Base-by-base conservation (phyloP, 345 rosid species). In the Eutrema yunnanense region DNA sequence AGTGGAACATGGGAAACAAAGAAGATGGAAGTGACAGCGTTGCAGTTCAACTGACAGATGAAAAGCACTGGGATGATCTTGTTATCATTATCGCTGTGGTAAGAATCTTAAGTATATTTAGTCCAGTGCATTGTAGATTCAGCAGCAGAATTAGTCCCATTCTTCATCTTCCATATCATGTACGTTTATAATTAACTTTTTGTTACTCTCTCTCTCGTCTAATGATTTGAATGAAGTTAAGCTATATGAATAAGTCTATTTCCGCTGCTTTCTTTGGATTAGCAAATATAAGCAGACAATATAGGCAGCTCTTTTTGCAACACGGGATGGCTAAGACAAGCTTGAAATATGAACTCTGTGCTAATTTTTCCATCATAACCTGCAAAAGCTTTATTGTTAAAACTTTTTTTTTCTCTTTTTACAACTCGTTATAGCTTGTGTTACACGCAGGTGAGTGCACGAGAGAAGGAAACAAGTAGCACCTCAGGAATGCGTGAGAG, bases 381-480 rank as follows among this genome's bases (percentile, higher is more conserved):
- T 38, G 60, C 26, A 44, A 52, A 13, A 38, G 38, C 71, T 51
- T 48, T 4, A 9, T 60, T 4, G 11, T 64, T 13, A 4, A 30
- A 32, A 32, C 4, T 40, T 59, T 40, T 27, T 37, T 42, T 42
- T 12, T 4, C 7, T 46, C 36, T 16, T 59, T 47, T 65, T 9
- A 2, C 57, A 69, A 46, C 55, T 60, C 42, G 34, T 70, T 49
- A 13, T 69, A 48, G 33, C 38, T 62, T 81, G 43, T 82, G 48
- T 67, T 62, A 43, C 72, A 71, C 48, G 52, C 84, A 94, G 98
- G 98, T 94, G 71, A 84, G 97, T 80, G 85, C 97, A 52, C 82
- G 77, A 73, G 85, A 91, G 80, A 94, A 94, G 88, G 97, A 94
- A 83, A 94, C 92, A 48, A 91, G 97, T 70, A 94, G 98, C 86